Base-by-base conservation (phyloP, 805 yeast species). In the Pichia occidentalis region DNA sequence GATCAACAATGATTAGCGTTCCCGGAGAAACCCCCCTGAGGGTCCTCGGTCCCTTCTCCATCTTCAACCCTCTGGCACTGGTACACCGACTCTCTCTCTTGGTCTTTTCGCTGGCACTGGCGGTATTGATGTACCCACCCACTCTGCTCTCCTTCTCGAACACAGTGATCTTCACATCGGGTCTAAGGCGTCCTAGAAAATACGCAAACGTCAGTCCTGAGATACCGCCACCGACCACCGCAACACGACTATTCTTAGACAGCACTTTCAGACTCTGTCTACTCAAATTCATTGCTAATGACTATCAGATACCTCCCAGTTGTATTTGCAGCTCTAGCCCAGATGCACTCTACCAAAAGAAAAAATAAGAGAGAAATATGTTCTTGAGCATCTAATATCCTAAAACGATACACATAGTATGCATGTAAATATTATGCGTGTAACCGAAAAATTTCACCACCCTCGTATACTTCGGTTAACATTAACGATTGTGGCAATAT, bases 1-100 rank as follows among this genome's bases (percentile, higher is more conserved):
- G 65, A 53, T 84, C 94, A 17, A 81, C 60, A 7, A 84, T 72
- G 19, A 85, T 51, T 22, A 81, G 61, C 0, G 87, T 75, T 0
- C 97, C 97, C 28, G 77, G 77, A 38, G 86, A 82, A 5, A 74
- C 74, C 0, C 95, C 95, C 43, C 96, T 64, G 30, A 92, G 63
- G 0, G 97, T 92, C 34, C 97, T 64, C 0, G 98, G 97, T 0
- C 97, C 98, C 45, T 80, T 81, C 51, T 92, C 97, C 22, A 85
- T 57, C 3, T 23, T 35, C 25, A 39, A 25, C 3, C 36, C 25
- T 2, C 28, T 13, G 2, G 20, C 2, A 11, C 29, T 17, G 8
- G 14, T 5, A 6, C 19, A 19, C 10, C 37, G 30, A 68, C 42
- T 0, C 70, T 56, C 2, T 48, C 46, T 6, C 50, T 48, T 9